A percentile compares a stretch with the other conserved stretches of the same genome.
These are phyloP conservation scores for Volvox carteri DNA, from an alignment of 163 green algal genomes.

Conservation along the genomic window DNA sequence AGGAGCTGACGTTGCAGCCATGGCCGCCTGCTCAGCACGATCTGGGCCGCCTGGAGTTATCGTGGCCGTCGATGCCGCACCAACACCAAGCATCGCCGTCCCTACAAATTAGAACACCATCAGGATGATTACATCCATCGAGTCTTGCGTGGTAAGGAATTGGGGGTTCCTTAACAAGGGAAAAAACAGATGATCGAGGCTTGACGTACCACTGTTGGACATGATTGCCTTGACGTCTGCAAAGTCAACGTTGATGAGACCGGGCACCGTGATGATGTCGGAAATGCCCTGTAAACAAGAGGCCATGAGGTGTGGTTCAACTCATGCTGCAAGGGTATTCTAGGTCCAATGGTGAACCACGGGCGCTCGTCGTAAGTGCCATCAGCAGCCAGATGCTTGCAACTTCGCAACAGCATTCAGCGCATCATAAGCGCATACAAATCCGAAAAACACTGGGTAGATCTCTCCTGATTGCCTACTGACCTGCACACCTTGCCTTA, in stretches of 20 bases:
- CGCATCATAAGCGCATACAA: too few species aligned
- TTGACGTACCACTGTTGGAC: conserved; percentile 76
- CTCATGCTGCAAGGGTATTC: too few species aligned
- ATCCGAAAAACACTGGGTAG: too few species aligned
- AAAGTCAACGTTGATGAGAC: conserved; percentile 99
- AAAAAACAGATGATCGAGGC: background rate
- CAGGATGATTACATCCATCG: background rate
- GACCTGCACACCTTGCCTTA: conserved; percentile 93
- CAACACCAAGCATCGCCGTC: conserved; percentile 90
- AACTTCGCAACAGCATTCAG: too few species aligned
- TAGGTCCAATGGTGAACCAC: too few species aligned
- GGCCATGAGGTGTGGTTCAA: too few species aligned
- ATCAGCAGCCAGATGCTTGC: too few species aligned
- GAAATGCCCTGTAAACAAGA: conserved; percentile 89
- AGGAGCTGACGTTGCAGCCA: conserved; percentile 89
- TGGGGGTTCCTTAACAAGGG: background rate
- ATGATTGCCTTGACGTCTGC: conserved; percentile 96
- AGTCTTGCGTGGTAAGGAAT: too few species aligned
- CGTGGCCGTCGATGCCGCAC: conserved; percentile 74
- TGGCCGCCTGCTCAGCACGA: conserved; percentile 86
- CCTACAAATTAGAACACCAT: conserved; percentile 66
- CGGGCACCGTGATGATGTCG: conserved; percentile 97
- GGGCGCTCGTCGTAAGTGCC: too few species aligned
- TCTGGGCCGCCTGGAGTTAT: conserved; percentile 32
- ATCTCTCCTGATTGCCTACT: background rate